These are phyloP conservation scores for Centaurea solstitialis DNA, from an alignment of 129 eudicot species.

Conservation along the genomic window DNA sequence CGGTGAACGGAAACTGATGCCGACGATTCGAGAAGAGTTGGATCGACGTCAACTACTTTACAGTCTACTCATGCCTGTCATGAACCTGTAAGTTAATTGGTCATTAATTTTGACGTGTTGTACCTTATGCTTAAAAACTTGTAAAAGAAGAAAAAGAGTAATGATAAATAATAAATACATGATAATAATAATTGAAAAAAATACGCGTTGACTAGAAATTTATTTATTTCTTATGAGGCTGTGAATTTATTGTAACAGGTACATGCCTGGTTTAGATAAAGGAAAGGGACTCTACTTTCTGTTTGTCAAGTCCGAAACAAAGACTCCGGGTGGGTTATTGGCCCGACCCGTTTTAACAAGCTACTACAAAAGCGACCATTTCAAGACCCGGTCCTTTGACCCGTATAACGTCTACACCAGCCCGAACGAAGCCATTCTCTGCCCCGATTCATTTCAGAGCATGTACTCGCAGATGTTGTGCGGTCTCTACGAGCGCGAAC, in stretches of 20 bases:
- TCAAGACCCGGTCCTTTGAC: slow-evolving; percentile 91
- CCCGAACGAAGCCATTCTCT: slow-evolving; percentile 88
- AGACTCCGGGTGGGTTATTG: slow-evolving; percentile 86
- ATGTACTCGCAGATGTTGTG: slow-evolving; percentile 94
- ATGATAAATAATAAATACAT: background rate
- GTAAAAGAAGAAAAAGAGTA: background rate
- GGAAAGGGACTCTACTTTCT: slow-evolving; percentile 92
- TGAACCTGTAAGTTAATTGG: slow-evolving; percentile 75
- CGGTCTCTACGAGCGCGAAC: slow-evolving; percentile 77
- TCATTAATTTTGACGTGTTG: background rate
- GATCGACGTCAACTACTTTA: slow-evolving; percentile 90
- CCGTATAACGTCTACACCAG: slow-evolving; percentile 91
- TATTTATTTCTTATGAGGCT: slow-evolving; percentile 10
- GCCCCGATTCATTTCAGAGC: slow-evolving; percentile 90
- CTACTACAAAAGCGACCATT: slow-evolving; percentile 90
- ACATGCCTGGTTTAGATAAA: slow-evolving; percentile 84
- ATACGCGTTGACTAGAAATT: background rate
- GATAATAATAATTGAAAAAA: background rate
- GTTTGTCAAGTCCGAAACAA: slow-evolving; percentile 87
- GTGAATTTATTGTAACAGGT: slow-evolving; percentile 44
- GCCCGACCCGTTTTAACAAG: slow-evolving; percentile 96
- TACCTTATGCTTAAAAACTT: background rate
- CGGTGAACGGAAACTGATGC: slow-evolving; percentile 94
- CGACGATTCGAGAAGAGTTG: slow-evolving; percentile 86
- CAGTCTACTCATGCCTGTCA: slow-evolving; percentile 97